phyloP scores from a whole-genome alignment of 306 rosid genomes.

The Sphenostylis stenocarpa region DNA sequence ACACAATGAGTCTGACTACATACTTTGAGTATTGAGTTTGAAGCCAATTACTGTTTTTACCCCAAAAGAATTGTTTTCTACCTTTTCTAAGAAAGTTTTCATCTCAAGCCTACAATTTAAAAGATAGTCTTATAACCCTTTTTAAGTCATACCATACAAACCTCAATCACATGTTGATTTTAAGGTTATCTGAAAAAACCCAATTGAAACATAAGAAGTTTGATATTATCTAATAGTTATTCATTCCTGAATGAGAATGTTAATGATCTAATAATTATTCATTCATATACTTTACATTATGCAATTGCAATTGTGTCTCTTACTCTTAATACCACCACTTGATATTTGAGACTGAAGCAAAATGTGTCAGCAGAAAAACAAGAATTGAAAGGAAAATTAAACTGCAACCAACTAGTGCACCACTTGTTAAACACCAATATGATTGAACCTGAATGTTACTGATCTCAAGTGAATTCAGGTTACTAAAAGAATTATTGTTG shows the following conservation, averaged over 20 bases:
- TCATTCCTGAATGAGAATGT: neutral
- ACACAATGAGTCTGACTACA: constrained; percentile 21
- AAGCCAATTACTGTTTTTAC: neutral
- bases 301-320: neutral
- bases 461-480: neutral
- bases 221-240: neutral
- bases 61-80: neutral
- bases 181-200: constrained; percentile 4
- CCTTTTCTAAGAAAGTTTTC: neutral
- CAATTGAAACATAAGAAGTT: neutral
- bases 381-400: neutral
- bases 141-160: neutral
- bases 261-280: too few species aligned
- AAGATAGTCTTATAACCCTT: neutral
- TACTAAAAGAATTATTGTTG: neutral
- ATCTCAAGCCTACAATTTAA: neutral
- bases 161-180: constrained; percentile 22
- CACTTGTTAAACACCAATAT: constrained; percentile 4
- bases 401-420: constrained; percentile 12
- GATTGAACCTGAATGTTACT: neutral
- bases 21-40: neutral
- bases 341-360: constrained; percentile 39
- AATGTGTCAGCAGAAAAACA: constrained; percentile 33
- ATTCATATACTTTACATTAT: neutral
- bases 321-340: neutral